phyloP scores from a whole-genome alignment of 768 basidiomycete genomes.

The Baorangia bicolor region DNA sequence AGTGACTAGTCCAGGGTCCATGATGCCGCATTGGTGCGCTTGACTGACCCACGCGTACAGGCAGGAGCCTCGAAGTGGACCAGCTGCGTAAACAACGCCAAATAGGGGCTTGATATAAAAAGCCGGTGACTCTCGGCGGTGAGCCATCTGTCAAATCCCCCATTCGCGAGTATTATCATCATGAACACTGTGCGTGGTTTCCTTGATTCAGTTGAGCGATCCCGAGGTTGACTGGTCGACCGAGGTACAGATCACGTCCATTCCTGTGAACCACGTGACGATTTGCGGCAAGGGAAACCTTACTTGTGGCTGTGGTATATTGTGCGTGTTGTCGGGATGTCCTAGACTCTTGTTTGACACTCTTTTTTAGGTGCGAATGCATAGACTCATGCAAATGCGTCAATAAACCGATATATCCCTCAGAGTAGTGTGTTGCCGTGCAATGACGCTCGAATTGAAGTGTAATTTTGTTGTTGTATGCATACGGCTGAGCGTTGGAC shows the following conservation, averaged over 20 bases:
- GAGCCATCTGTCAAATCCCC: not conserved
- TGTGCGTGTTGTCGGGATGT: not conserved
- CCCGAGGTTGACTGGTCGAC: not conserved
- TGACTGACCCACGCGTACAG: too few species aligned
- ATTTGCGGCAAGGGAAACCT: not conserved
- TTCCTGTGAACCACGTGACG: conserved; percentile 14
- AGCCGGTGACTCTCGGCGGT: too few species aligned
- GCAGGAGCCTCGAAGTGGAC: not conserved
- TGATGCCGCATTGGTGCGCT: too few species aligned
- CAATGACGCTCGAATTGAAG: not conserved
- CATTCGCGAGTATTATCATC: not conserved
- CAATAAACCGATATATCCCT: not conserved
- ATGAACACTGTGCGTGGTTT: conserved; percentile 7
- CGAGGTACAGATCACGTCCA: not conserved
- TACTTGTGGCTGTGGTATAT: not conserved
- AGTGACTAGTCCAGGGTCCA: not conserved
- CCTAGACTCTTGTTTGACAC: not conserved
- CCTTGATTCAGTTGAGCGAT: not conserved
- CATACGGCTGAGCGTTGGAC: too few species aligned
- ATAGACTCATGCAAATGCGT: not conserved
- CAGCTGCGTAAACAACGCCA: not conserved
- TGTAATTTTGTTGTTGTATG: too few species aligned
- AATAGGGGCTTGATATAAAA: not conserved
- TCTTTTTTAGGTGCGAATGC: not conserved
- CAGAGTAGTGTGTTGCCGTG: not conserved